These are phyloP conservation scores for Smallanthus sonchifolius DNA, from an alignment of 129 eudicot genomes.

Conservation along the genomic window DNA sequence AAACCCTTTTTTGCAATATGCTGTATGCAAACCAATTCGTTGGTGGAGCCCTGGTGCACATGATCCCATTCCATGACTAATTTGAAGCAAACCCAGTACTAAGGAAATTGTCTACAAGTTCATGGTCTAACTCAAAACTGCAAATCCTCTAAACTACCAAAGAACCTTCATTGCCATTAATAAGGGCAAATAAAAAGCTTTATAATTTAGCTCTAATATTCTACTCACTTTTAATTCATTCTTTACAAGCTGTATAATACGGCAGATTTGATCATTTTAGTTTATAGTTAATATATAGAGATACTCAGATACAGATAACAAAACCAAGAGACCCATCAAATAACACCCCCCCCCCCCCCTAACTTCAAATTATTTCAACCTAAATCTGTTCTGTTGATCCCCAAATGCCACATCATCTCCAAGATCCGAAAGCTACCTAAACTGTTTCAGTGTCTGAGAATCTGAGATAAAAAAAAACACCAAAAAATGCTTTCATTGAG, in stretches of 20 bases:
- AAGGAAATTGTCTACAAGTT: background rate
- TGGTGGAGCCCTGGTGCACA: background rate
- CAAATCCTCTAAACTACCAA: background rate
- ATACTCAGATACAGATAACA: constrained; percentile 47
- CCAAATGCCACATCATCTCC: background rate
- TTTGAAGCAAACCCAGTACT: background rate
- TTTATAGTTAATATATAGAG: background rate
- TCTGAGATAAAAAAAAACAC: background rate
- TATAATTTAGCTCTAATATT: background rate
- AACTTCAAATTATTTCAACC: constrained; percentile 25
- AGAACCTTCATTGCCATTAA: background rate
- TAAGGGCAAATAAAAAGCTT: background rate
- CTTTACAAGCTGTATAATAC: background rate
- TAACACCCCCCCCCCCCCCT: background rate
- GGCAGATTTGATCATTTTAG: background rate
- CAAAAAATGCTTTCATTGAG: constrained; percentile 53
- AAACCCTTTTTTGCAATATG: background rate
- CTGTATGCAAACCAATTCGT: background rate
- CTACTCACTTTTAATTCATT: background rate
- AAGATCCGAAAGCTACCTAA: background rate
- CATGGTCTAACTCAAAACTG: background rate
- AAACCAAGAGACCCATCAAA: constrained; percentile 35
- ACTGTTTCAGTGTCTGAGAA: background rate
- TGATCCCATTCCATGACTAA: background rate
- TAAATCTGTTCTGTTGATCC: constrained; percentile 27